These are phyloP conservation scores for Cenchrus americanus DNA, from an alignment of 176 grass and related monocot species.

Conservation along the genomic window DNA sequence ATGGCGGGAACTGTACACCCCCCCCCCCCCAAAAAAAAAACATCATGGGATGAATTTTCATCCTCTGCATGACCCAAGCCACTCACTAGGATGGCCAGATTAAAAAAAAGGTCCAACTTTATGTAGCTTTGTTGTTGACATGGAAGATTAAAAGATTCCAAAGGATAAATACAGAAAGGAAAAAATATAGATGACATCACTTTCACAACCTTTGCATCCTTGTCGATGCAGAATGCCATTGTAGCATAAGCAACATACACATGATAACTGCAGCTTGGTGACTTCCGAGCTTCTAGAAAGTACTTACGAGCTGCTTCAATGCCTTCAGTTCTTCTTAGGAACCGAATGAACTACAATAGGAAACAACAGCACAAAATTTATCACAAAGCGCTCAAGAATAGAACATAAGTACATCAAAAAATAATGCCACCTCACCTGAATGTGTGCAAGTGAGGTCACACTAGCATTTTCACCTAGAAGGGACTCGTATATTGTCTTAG, in stretches of 20 bases:
- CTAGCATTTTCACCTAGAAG: constrained; percentile 64
- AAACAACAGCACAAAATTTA: constrained; percentile 41
- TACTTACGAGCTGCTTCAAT: constrained; percentile 88
- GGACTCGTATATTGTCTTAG: constrained; percentile 87
- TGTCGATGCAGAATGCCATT: constrained; percentile 93
- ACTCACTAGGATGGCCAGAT: constrained; percentile 12
- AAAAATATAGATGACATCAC: constrained; percentile 33
- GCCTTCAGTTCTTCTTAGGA: constrained; percentile 97
- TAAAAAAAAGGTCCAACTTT: background rate
- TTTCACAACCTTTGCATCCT: constrained; percentile 83
- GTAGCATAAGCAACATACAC: constrained; percentile 94
- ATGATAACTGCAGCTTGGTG: constrained; percentile 82
- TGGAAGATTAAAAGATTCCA: constrained; percentile 16
- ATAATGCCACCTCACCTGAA: constrained; percentile 63
- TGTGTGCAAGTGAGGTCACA: constrained; percentile 70
- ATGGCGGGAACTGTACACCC: background rate
- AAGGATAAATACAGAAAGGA: constrained; percentile 30
- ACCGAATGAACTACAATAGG: constrained; percentile 75
- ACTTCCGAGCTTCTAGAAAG: constrained; percentile 88
- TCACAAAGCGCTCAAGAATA: constrained; percentile 1
- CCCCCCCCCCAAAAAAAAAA: background rate
- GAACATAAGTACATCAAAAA: constrained; percentile 36
- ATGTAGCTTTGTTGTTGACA: constrained; percentile 25
- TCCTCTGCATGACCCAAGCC: constrained; percentile 11
- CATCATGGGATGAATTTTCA: background rate